Evolutionary conservation across 1,139 yeast species (phyloP).

Genomic region (Suhomyces bokatorum): DNA sequence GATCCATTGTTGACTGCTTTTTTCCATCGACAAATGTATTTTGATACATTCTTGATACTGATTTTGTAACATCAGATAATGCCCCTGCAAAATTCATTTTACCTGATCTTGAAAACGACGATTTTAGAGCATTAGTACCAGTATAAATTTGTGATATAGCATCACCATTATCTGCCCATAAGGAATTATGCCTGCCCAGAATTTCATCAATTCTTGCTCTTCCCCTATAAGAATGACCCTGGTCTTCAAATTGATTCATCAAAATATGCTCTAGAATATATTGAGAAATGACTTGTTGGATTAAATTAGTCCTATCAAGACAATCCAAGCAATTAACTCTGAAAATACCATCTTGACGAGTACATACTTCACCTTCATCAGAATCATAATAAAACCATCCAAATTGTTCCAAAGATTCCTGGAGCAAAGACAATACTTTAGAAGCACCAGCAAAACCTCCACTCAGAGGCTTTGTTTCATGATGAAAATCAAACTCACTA

Average conservation of each 20-base stretch:
- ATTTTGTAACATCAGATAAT: slow-evolving; percentile 90
- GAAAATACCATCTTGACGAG: slow-evolving; percentile 86
- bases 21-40: slow-evolving; percentile 93
- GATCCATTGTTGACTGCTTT: slow-evolving; percentile 84
- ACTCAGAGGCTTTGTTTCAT: slow-evolving; percentile 69
- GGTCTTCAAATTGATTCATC: slow-evolving; percentile 40
- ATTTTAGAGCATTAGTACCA: slow-evolving; percentile 94
- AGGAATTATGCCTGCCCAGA: slow-evolving; percentile 65
- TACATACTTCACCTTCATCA: slow-evolving; percentile 36
- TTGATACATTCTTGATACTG: slow-evolving; percentile 92
- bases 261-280: slow-evolving; percentile 65
- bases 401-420: slow-evolving; percentile 67
- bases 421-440: slow-evolving; percentile 63
- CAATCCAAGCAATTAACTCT: slow-evolving; percentile 95
- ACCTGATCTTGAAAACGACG: slow-evolving; percentile 91
- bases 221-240: slow-evolving; percentile 24
- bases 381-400: slow-evolving; percentile 70
- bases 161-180: slow-evolving; percentile 99
- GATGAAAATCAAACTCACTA: slow-evolving; percentile 92
- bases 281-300: slow-evolving; percentile 78
- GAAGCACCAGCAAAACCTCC: slow-evolving; percentile 87
- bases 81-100: slow-evolving; percentile 97
- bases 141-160: slow-evolving; percentile 95
- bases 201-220: slow-evolving; percentile 44
- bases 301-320: slow-evolving; percentile 87